phyloP scores from a whole-genome alignment of 2,329 filamentous ascomycete genomes.

The Trichoderma brevicompactum region DNA sequence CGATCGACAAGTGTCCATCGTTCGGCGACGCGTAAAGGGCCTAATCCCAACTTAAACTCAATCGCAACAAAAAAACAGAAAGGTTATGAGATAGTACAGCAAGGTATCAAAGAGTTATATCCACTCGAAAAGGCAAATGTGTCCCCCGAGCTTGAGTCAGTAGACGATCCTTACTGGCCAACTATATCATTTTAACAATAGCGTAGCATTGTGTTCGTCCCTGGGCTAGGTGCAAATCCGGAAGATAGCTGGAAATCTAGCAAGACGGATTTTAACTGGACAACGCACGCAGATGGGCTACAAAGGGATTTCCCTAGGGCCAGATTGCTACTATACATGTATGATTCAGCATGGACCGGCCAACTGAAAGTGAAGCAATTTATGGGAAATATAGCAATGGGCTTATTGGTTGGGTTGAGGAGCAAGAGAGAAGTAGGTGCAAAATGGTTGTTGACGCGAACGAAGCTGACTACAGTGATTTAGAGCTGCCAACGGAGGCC shows the following conservation, averaged over 20 bases:
- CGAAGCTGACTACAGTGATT: neutral
- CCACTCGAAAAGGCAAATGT: constrained; percentile 37
- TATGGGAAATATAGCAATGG: constrained; percentile 46
- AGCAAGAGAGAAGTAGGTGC: constrained; percentile 42
- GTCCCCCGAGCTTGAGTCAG: constrained; percentile 44
- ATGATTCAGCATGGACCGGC: constrained; percentile 49
- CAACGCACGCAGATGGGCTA: constrained; percentile 43
- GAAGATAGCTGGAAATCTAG: constrained; percentile 46
- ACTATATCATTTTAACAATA: neutral
- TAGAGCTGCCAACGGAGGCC: constrained; percentile 34
- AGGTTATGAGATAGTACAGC: constrained; percentile 44
- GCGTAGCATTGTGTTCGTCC: constrained; percentile 47
- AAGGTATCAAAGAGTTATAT: constrained; percentile 47
- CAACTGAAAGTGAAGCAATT: constrained; percentile 48
- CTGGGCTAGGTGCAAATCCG: constrained; percentile 47
- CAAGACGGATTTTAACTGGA: constrained; percentile 48
- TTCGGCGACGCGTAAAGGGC: constrained; percentile 24
- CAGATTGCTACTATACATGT: constrained; percentile 48
- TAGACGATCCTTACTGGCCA: neutral
- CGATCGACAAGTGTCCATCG: constrained; percentile 26
- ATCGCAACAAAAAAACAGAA: constrained; percentile 37
- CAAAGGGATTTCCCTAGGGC: constrained; percentile 47
- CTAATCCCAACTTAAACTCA: constrained; percentile 9
- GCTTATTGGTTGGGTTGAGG: constrained; percentile 43
- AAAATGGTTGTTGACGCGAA: too few species aligned